Conservation (phyloP, 2,329 filamentous ascomycete genomes). For the Davidsoniella eucalypti region DNA sequence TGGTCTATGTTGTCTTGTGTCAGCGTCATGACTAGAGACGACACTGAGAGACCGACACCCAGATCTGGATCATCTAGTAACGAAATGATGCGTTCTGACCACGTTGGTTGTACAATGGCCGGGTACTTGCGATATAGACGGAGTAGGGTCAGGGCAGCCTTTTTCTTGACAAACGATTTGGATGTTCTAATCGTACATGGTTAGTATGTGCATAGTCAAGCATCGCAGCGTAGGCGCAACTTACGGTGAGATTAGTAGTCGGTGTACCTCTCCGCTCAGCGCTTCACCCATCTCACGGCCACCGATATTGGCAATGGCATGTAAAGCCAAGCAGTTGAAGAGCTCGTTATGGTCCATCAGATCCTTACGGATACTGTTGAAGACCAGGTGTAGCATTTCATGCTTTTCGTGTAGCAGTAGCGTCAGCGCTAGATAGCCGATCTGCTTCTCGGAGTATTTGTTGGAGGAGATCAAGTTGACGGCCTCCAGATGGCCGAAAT, state of each 20-base stretch:
- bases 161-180: slow-evolving; percentile 98
- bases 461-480: slow-evolving; percentile 92
- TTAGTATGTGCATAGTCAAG: background rate
- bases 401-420: slow-evolving; percentile 95
- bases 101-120: slow-evolving; percentile 85
- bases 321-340: slow-evolving; percentile 89
- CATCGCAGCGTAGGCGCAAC: slow-evolving; percentile 20
- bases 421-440: slow-evolving; percentile 93
- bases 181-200: slow-evolving; percentile 33
- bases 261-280: slow-evolving; percentile 77
- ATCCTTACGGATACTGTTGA: slow-evolving; percentile 97
- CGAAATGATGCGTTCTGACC: slow-evolving; percentile 96
- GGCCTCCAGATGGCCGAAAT: slow-evolving; percentile 95
- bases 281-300: slow-evolving; percentile 95
- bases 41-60: slow-evolving; percentile 87
- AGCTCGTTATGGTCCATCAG: slow-evolving; percentile 88
- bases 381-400: slow-evolving; percentile 85
- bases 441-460: slow-evolving; percentile 99
- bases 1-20: slow-evolving; percentile 88
- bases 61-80: slow-evolving; percentile 94
- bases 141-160: slow-evolving; percentile 83
- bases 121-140: slow-evolving; percentile 90
- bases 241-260: slow-evolving; percentile 84
- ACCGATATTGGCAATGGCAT: slow-evolving; percentile 96
- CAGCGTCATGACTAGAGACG: slow-evolving; percentile 84